Evolutionary conservation across 495 filamentous ascomycete species (phyloP).

Genomic region (Daldinia concentrica): DNA sequence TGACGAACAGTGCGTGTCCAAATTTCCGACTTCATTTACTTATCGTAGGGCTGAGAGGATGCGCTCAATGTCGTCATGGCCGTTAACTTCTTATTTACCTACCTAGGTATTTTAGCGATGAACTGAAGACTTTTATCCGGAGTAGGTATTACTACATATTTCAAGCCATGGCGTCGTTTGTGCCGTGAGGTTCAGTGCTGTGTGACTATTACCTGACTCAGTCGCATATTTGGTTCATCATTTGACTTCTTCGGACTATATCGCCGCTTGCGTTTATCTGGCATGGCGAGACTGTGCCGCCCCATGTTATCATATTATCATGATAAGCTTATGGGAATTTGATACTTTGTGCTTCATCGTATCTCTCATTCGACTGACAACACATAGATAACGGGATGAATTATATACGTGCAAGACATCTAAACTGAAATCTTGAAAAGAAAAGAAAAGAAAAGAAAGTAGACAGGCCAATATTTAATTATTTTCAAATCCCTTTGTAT

Average conservation of each 20-base stretch:
- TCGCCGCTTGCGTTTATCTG: conserved; percentile 9
- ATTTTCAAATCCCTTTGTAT: neutral
- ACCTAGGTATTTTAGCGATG: neutral
- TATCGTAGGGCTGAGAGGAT: neutral
- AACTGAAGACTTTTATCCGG: neutral
- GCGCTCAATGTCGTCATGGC: neutral
- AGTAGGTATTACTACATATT: conserved; percentile 4
- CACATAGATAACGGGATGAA: neutral
- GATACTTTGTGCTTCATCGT: neutral
- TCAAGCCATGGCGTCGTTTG: conserved; percentile 1
- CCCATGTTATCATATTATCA: neutral
- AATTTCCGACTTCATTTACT: neutral
- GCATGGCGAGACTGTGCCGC: neutral
- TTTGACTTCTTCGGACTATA: conserved; percentile 14
- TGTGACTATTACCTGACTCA: conserved; percentile 22
- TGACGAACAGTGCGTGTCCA: neutral
- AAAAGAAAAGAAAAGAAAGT: too few relatives aligned
- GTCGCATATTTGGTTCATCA: conserved; percentile 18
- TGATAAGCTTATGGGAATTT: neutral
- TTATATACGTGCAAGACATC: neutral
- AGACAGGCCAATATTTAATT: neutral
- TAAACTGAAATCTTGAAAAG: neutral
- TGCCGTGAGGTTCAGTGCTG: neutral
- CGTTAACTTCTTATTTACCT: neutral
- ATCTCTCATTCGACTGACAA: neutral